Evolutionary conservation across 1,139 yeast species (phyloP).

Genomic region (Diutina catenulata): DNA sequence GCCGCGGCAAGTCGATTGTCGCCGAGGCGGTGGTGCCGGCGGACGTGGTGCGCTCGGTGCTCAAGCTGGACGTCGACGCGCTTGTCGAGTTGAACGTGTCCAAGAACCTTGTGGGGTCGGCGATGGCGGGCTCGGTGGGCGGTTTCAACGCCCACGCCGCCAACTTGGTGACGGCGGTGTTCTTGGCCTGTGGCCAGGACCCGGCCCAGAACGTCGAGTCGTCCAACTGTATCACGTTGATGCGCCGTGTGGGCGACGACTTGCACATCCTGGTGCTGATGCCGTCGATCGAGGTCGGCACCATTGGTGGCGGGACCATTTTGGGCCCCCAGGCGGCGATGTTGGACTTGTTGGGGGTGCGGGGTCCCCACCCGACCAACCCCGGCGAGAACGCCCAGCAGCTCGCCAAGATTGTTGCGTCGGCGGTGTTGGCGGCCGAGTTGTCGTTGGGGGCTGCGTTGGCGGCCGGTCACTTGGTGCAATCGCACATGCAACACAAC

Average conservation of each 20-base stretch:
- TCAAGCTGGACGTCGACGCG: constrained; percentile 88
- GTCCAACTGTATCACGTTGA: constrained; percentile 91
- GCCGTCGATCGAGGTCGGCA: constrained; percentile 99
- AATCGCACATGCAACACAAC: constrained; percentile 95
- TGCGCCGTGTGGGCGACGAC: constrained; percentile 64
- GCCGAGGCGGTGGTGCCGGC: constrained; percentile 94
- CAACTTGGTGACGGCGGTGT: constrained; percentile 87
- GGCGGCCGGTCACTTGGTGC: constrained; percentile 97
- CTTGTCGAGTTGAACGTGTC: constrained; percentile 79
- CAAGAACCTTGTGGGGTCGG: constrained; percentile 90
- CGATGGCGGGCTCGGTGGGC: constrained; percentile 97
- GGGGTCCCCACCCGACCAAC: constrained; percentile 87
- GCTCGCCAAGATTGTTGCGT: constrained; percentile 88
- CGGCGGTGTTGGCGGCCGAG: constrained; percentile 94
- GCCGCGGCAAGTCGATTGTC: constrained; percentile 95
- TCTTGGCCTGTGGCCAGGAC: constrained; percentile 93
- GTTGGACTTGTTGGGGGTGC: constrained; percentile 88
- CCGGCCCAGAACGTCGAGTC: constrained; percentile 98
- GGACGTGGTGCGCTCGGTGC: constrained; percentile 64
- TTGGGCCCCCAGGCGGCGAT: constrained; percentile 95
- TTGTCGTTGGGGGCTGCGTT: constrained; percentile 87
- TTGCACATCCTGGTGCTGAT: constrained; percentile 86
- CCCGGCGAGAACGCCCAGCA: constrained; percentile 96
- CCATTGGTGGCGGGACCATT: constrained; percentile 98
- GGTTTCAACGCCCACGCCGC: constrained; percentile 99